Evolutionary conservation across 1,284 basidiomycete genomes (phyloP).

Genomic region (Cerioporus squamosus): DNA sequence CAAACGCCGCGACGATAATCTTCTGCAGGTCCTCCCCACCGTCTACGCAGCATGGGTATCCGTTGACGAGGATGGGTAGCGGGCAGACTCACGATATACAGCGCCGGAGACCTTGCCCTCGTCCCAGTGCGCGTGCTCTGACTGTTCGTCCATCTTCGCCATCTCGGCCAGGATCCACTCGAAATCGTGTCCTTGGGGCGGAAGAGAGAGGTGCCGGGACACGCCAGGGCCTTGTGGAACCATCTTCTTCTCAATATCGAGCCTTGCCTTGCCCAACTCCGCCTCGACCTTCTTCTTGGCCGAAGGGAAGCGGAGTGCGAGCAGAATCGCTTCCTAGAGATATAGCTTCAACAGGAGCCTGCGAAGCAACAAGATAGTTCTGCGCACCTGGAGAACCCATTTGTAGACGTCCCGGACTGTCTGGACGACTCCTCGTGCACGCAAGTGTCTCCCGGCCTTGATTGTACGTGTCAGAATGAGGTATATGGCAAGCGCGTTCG

Average conservation of each 20-base stretch:
- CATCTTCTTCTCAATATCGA: conserved; percentile 72
- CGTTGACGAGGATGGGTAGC: background rate
- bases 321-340: conserved; percentile 57
- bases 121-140: conserved; percentile 62
- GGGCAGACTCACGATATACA: conserved; percentile 74
- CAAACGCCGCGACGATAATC: conserved; percentile 72
- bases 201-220: conserved; percentile 68
- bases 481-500: conserved; percentile 68
- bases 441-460: conserved; percentile 70
- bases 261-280: conserved; percentile 72
- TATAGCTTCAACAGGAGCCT: background rate
- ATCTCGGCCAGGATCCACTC: conserved; percentile 85
- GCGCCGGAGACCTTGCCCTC: conserved; percentile 85
- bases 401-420: conserved; percentile 59
- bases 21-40: conserved; percentile 84
- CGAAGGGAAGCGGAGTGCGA: conserved; percentile 72
- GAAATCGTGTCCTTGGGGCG: conserved; percentile 66
- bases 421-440: conserved; percentile 66
- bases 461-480: conserved; percentile 54
- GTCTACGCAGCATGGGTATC: conserved; percentile 47
- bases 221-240: conserved; percentile 65
- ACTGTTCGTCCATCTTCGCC: conserved; percentile 73
- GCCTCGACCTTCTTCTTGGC: conserved; percentile 67
- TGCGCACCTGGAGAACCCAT: conserved; percentile 59
- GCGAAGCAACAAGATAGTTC: background rate